Evolutionary conservation across 2,329 filamentous ascomycete species (phyloP).

Genomic region (Cucurbitaria berberidis): DNA sequence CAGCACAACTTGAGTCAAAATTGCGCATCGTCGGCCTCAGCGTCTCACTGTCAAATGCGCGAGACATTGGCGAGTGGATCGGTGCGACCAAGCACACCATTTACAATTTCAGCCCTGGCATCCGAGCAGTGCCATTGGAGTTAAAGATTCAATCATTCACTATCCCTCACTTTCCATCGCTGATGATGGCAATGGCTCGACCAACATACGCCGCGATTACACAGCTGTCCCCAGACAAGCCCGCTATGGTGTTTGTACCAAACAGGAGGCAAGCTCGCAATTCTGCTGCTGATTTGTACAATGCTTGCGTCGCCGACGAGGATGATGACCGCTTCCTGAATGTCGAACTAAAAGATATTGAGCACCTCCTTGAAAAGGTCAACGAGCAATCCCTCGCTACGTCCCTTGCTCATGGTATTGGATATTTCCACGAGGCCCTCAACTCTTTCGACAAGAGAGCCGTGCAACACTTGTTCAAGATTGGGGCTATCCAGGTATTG

Average conservation of each 20-base stretch:
- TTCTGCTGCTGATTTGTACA: slow-evolving; percentile 84
- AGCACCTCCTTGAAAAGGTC: slow-evolving; percentile 79
- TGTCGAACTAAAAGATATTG: slow-evolving; percentile 79
- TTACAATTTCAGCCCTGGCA: slow-evolving; percentile 96
- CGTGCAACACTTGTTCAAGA: slow-evolving; percentile 87
- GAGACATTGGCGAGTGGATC: slow-evolving; percentile 96
- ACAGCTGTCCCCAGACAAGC: slow-evolving; percentile 86
- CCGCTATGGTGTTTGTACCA: slow-evolving; percentile 89
- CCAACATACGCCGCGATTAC: slow-evolving; percentile 89
- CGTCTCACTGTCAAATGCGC: slow-evolving; percentile 89
- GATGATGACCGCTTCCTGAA: slow-evolving; percentile 94
- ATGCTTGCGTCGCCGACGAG: slow-evolving; percentile 86
- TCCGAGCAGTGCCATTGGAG: slow-evolving; percentile 86
- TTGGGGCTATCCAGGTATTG: slow-evolving; percentile 88
- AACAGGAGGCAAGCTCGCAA: slow-evolving; percentile 90
- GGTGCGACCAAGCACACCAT: slow-evolving; percentile 97
- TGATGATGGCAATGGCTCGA: slow-evolving; percentile 98
- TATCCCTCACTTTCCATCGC: slow-evolving; percentile 94
- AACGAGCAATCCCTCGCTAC: slow-evolving; percentile 88
- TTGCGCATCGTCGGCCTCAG: slow-evolving; percentile 89
- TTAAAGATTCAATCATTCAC: slow-evolving; percentile 94
- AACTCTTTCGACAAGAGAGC: slow-evolving; percentile 89
- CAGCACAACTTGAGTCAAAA: slow-evolving; percentile 81
- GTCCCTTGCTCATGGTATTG: slow-evolving; percentile 89
- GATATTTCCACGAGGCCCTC: slow-evolving; percentile 95